phyloP scores from a whole-genome alignment of 495 filamentous ascomycete species.

The Cudoniella acicularis region DNA sequence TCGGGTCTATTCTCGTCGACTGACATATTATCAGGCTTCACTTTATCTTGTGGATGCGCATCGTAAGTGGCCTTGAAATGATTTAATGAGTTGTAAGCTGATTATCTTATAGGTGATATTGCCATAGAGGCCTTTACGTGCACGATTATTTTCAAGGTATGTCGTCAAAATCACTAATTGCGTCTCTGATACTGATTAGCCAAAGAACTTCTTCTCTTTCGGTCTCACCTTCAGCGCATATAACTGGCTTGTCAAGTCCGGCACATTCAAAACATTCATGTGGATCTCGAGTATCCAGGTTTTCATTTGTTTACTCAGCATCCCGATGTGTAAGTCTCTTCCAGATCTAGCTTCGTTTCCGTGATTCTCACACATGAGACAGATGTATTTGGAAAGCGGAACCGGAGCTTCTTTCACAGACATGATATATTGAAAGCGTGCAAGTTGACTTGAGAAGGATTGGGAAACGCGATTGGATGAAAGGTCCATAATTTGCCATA shows the following conservation, averaged over 20 bases:
- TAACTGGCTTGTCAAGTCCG: slow-evolving; percentile 64
- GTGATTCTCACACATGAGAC: background rate
- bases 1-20: background rate
- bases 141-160: slow-evolving; percentile 76
- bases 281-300: slow-evolving; percentile 73
- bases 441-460: slow-evolving; percentile 8
- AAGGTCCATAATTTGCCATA: too few species aligned
- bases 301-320: slow-evolving; percentile 63
- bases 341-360: background rate
- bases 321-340: slow-evolving; percentile 73
- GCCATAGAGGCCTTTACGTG: slow-evolving; percentile 89
- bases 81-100: too few species aligned
- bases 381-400: slow-evolving; percentile 78
- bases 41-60: slow-evolving; percentile 96
- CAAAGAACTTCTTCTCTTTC: slow-evolving; percentile 78
- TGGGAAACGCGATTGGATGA: too few species aligned
- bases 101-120: slow-evolving; percentile 58
- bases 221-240: slow-evolving; percentile 78
- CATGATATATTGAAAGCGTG: slow-evolving; percentile 61
- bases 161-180: background rate
- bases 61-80: too few species aligned
- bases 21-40: slow-evolving; percentile 32
- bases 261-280: slow-evolving; percentile 63
- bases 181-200: slow-evolving; percentile 4
- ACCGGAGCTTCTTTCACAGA: slow-evolving; percentile 61